Evolutionary conservation across 495 filamentous ascomycete species (phyloP), one percentile per base, ranked within the genome.

Genomic region (Glonium stellatum): DNA sequence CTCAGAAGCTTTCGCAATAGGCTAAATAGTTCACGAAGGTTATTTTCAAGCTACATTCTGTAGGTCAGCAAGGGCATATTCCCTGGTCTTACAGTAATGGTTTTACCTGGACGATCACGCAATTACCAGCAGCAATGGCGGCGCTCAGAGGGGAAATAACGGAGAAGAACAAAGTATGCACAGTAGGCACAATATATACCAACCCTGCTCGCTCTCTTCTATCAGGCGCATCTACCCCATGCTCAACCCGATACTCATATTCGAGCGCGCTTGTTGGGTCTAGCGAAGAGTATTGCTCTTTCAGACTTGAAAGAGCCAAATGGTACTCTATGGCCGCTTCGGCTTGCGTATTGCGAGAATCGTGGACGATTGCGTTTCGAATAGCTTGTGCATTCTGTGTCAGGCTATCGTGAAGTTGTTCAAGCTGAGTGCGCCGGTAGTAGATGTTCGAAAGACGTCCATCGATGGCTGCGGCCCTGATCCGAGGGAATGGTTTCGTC

Each of bases 101-200:
- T 61, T 63, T 34, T 41, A 81, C 79, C 74, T 81, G 75, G 13
- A 82, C 36, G 49, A 81, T 66, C 9, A 81, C 71, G 62, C 79
- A 80, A 59, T 81, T 82, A 0, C 81, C 80, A 4, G 76, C 78
- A 0, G 76, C 73, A 27, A 83, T 57, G 2, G 80, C 80, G 0
- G 80, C 76, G 34, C 73, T 71, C 55, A 81, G 19, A 6, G 80
- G 74, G 1, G 67, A 67, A 25, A 84, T 65, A 1, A 79, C 60
- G 0, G 75, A 79, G 50, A 72, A 82, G 57, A 84, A 78, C 54
- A 75, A 59, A 0, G 78, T 78, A 67, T 82, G 76, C 23, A 60
- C 64, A 1, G 69, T 66, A 0, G 79, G 80, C 6, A 76, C 71
- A 46, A 84, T 79, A 41, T 81, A 78, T 12, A 81, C 79, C 39